phyloP scores from a whole-genome alignment of 2,329 filamentous ascomycete species.

The Mycocentrospora acerina region DNA sequence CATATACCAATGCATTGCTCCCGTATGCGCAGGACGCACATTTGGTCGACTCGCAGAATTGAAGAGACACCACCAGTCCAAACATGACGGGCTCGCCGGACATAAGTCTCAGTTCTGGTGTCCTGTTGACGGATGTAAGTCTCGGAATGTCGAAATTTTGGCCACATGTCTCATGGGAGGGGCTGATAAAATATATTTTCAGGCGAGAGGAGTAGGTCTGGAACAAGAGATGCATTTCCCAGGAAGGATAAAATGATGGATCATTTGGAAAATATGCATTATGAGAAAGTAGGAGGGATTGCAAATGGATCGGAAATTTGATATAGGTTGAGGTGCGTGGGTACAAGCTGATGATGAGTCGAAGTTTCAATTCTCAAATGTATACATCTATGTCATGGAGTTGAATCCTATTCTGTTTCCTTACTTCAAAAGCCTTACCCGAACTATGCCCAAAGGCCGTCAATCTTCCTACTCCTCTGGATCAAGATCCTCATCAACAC shows the following conservation, averaged over 20 bases:
- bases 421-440: too few relatives aligned
- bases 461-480: conserved; percentile 43
- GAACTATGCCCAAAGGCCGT: too few relatives aligned
- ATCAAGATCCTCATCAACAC: conserved; percentile 51
- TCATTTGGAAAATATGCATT: conserved; percentile 7
- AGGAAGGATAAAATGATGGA: conserved; percentile 14
- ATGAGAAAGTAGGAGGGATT: conserved; percentile 1
- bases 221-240: neutral
- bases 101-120: conserved; percentile 6
- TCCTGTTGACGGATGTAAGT: conserved; percentile 2
- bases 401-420: conserved; percentile 7
- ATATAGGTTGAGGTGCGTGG: too few relatives aligned
- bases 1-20: conserved; percentile 4
- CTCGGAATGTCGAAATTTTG: neutral
- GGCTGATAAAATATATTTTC: too few relatives aligned
- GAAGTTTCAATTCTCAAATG: too few relatives aligned
- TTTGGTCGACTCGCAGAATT: conserved; percentile 7
- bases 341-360: too few relatives aligned
- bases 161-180: too few relatives aligned
- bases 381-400: too few relatives aligned
- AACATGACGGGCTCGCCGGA: neutral
- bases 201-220: conserved; percentile 2
- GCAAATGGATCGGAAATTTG: neutral
- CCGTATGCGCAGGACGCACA: neutral
- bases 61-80: conserved; percentile 4